Evolutionary conservation across 1,139 yeast species (phyloP).

Genomic region (Magnusiomyces ingens): DNA sequence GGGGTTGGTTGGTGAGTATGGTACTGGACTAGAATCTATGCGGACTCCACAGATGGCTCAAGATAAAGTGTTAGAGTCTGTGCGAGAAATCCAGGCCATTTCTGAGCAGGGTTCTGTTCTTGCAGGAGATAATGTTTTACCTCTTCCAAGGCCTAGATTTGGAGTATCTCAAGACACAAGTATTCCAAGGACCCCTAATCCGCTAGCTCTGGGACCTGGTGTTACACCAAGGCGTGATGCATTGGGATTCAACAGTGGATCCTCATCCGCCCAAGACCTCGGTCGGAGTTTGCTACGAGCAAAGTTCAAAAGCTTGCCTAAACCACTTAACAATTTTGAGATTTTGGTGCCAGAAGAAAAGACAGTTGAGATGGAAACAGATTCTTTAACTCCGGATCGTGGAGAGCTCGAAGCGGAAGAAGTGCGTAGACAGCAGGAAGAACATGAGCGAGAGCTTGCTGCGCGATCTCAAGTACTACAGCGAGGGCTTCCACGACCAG

Average conservation of each 20-base stretch:
- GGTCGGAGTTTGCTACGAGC: constrained; percentile 23
- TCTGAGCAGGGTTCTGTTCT: constrained; percentile 29
- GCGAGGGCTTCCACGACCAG: constrained; percentile 39
- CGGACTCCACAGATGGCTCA: constrained; percentile 20
- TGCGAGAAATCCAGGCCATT: constrained; percentile 26
- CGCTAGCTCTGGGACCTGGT: constrained; percentile 15
- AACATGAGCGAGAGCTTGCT: constrained; percentile 24
- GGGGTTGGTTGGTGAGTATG: constrained; percentile 19
- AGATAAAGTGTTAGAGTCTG: constrained; percentile 25
- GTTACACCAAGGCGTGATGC: constrained; percentile 22
- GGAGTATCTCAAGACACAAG: neutral
- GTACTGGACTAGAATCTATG: constrained; percentile 11
- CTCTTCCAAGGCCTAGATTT: constrained; percentile 1
- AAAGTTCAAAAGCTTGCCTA: constrained; percentile 42
- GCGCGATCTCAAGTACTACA: constrained; percentile 48
- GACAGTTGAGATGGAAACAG: constrained; percentile 21
- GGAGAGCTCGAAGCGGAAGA: constrained; percentile 34
- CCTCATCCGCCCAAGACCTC: constrained; percentile 11
- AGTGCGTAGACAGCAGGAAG: constrained; percentile 24
- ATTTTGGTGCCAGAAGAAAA: constrained; percentile 36
- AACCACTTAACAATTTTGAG: constrained; percentile 55
- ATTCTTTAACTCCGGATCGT: constrained; percentile 29
- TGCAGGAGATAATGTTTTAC: constrained; percentile 20
- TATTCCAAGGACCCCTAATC: constrained; percentile 19
- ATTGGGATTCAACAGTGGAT: constrained; percentile 21